Evolutionary conservation across 2,329 filamentous ascomycete species (phyloP), one percentile per base, ranked within the genome.

Genomic region (Onygena corvina): DNA sequence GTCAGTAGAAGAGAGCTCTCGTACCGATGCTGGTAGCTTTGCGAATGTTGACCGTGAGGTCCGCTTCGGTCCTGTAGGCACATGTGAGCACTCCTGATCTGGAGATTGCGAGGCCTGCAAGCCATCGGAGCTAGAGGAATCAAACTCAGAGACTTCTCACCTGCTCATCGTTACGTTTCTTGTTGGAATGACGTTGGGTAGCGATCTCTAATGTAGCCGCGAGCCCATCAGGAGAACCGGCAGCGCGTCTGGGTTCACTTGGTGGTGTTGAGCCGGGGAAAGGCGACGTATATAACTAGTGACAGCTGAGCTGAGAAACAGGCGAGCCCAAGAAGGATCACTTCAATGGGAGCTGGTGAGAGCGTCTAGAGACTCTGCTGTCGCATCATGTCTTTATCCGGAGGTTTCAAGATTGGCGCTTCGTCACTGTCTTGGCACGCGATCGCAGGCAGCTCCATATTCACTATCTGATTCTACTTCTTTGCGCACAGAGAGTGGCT

Each of bases 21-120:
- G 57, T 64, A 75, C 73, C 74, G 57, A 79, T 77, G 61, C 75
- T 80, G 12, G 79, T 82, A 30, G 79, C 79, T 68, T 83, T 83
- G 60, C 76, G 76, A 63, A 83, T 81, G 65, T 81, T 79, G 61
- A 79, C 76, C 61, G 76, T 72, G 56, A 83, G 71, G 63, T 83
- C 78, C 42, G 76, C 71, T 65, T 83, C 79, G 58, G 79, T 76
- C 64, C 75, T 54, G 40, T 40, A 31, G 21, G 31, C 20, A 25
- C 7, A 42, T 42, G 21, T 42, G 9, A 42, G 38, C 29, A 31
- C 3, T 11, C 5, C 21, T 27, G 27, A n/a, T n/a, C 18, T 9
- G 25, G 21, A 16, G 5, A 12, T 9, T 18, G 21, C 12, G 20
- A 31, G 29, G 20, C 25, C 6, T 31, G 11, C 25, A 35, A 45